Percentiles rank a stretch among this genome's conserved stretches.
Evolutionary conservation across 2,329 filamentous ascomycete genomes (phyloP).

Genomic region (Microsporum canis): DNA sequence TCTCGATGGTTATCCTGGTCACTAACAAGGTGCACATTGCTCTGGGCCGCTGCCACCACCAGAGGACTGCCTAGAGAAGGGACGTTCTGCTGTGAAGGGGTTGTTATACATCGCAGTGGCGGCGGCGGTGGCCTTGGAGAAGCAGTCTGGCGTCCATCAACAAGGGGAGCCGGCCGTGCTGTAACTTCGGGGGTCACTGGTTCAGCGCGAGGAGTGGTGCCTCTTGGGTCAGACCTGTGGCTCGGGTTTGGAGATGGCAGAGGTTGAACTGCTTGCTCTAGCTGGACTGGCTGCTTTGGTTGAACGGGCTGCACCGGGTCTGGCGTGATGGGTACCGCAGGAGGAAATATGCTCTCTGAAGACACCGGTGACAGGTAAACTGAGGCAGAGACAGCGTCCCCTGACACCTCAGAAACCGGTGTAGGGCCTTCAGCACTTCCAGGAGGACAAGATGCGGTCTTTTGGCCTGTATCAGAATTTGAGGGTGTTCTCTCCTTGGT

Average conservation of each 20-base stretch:
- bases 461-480: neutral
- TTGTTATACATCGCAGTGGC: too few relatives aligned
- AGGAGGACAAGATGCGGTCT: neutral
- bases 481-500: neutral
- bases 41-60: neutral
- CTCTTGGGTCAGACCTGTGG: neutral
- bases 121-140: neutral
- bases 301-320: neutral
- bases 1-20: neutral
- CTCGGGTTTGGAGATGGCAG: conserved; percentile 6
- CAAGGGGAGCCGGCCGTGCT: neutral
- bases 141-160: neutral
- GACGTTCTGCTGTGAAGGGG: neutral
- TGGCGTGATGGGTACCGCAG: neutral
- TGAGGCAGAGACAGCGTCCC: neutral
- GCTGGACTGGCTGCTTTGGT: neutral
- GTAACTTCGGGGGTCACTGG: neutral
- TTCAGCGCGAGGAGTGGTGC: neutral
- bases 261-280: neutral
- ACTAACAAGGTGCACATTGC: neutral
- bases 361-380: neutral
- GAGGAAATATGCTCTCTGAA: neutral
- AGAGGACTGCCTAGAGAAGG: neutral
- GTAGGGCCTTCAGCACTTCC: neutral
- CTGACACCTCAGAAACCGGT: neutral